Evolutionary conservation across 164 flowering plant species (phyloP), one percentile per base, ranked within the genome.

Genomic region (Chimonanthus praecox): DNA sequence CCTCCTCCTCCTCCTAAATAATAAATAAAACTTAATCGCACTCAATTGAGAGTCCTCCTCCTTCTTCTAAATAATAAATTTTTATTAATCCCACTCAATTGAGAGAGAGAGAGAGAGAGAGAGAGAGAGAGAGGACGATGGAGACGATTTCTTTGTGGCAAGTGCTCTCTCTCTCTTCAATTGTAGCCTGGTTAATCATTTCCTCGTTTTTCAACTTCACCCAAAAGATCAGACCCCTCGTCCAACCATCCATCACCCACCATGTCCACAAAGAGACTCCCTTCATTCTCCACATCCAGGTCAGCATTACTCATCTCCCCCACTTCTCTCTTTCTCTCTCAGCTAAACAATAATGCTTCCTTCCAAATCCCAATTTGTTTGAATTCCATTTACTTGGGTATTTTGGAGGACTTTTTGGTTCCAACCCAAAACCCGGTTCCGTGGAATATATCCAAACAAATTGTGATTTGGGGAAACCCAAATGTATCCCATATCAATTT

Each of bases 281-380:
- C 47, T 50, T 82, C 81, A 82, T 90, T 72, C 85, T 96, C 72
- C 85, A 78, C 81, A 89, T 94, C 85, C 98, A 94, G 98, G 99
- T 91, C 16, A 71, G 65, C 43, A 67, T 63, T 33, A 47, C 78
- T 79, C 80, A 58, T 13, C 4, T 54, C 44, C 45, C 33, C 74
- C 61, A 69, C 61, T 75, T 44, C 70, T 50, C n/a, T 46, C 18
- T 20, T 18, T 72, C 15, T 68, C 33, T 58, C n/a, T 54, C 1
- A 11, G 6, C 47, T 6, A 48, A 5, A 0, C 21, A 20, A 64
- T 33, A 33, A 21, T 65, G 50, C 43, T 62, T 9, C 51, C 10
- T 7, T 7, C 18, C 45, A 47, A 48, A 7, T 49, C 10, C 6
- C 62, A 21, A 49, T 47, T 50, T 18, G 5, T 33, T 8, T 43